Percentiles rank a stretch among this genome's conserved stretches.
Conservation (phyloP, 2,329 filamentous ascomycete species). For the Botrytis elliptica region DNA sequence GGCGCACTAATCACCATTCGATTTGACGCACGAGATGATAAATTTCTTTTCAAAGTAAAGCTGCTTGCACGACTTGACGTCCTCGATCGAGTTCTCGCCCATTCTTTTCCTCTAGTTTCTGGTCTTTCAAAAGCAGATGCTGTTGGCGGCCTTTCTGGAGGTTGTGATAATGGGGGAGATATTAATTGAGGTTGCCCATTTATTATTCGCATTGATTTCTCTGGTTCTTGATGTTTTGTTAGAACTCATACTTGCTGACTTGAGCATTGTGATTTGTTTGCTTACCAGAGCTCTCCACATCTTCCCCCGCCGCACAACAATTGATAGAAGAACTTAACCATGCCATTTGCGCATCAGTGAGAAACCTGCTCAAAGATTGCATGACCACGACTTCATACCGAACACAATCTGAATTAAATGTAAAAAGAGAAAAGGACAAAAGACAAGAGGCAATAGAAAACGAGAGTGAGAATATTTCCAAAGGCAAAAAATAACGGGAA, state of each 20-base stretch:
- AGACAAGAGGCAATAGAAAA: constrained; percentile 3
- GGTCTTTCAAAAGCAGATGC: constrained; percentile 10
- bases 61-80: constrained; percentile 45
- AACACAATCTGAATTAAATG: constrained; percentile 23
- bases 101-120: constrained; percentile 31
- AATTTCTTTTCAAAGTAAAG: constrained; percentile 46
- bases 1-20: constrained; percentile 20
- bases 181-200: constrained; percentile 43
- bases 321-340: constrained; percentile 35
- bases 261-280: background rate
- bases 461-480: constrained; percentile 5
- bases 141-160: constrained; percentile 31
- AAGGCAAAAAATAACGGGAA: background rate
- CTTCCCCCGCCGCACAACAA: constrained; percentile 34
- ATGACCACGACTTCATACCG: constrained; percentile 37
- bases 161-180: constrained; percentile 39
- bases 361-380: constrained; percentile 37
- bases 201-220: constrained; percentile 42
- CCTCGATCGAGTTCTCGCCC: constrained; percentile 43
- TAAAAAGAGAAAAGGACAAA: background rate
- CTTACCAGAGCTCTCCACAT: constrained; percentile 34
- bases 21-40: constrained; percentile 42
- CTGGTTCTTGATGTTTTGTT: constrained; percentile 32
- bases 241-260: background rate
- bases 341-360: constrained; percentile 37